Evolutionary conservation across 352 stramenopile species (phyloP), one percentile per base, ranked within the genome.

Genomic region (Detonula confervacea): DNA sequence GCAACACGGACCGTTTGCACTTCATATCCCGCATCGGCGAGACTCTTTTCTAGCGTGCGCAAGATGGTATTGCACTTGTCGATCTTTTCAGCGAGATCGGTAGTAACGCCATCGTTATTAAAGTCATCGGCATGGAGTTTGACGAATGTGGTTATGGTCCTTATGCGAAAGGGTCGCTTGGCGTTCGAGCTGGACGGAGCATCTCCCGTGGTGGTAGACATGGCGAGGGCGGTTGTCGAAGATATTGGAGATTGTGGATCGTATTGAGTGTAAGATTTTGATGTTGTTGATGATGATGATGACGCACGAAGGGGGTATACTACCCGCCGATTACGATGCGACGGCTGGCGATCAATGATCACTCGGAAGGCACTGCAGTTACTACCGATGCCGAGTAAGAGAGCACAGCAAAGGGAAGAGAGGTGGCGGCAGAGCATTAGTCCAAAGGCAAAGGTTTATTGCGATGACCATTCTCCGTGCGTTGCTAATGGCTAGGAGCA

Each of bases 1-100:
- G 86, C 80, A 29, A 93, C 81, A 20, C 87, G 64, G 1, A 90
- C n/a, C 1, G 87, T 91, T 68, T 93, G 87, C 20, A 93, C 79
- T 51, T 80, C 76, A 54, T 88, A 91, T 27, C 85, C 83, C 20
- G 54, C 12, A 44, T 49, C 55, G 1, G 22, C 59, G 6, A 87
- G 37, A 59, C 16, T n/a, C 46, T 12, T 37, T 61, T 75, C 30
- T 59, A 61, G 7, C 44, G 65, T 29, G 30, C 56, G 60, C 11
- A 84, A 44, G 30, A 81, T 39, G 37, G 5, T 44, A 71, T 27
- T 47, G 77, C 71, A 75, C 62, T 49, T 22, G 60, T 27, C 22
- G 76, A 76, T 52, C 74, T 72, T 79, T 60, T 49, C 5, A 2
- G 22, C 11, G 14, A 81, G 27, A 37, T 16, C 22, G 20, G 2